phyloP scores from a whole-genome alignment of 768 basidiomycete species.

The Trametes sanguinea region DNA sequence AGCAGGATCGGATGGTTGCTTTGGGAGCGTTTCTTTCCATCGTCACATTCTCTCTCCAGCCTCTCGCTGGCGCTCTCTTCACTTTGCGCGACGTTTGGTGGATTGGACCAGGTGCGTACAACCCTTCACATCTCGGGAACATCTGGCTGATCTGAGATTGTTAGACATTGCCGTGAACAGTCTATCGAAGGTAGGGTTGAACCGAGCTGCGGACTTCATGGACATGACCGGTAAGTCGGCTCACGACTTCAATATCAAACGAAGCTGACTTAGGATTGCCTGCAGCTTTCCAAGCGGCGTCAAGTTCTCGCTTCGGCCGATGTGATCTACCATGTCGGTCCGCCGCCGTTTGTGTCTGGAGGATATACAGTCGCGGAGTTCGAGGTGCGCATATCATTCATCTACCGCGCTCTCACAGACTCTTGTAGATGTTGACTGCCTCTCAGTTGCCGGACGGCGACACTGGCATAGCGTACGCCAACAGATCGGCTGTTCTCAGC shows the following conservation, averaged over 20 bases:
- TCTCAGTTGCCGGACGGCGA: slow-evolving; percentile 40
- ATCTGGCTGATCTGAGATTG: neutral
- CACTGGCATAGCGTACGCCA: slow-evolving; percentile 52
- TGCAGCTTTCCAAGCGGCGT: slow-evolving; percentile 54
- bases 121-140: neutral
- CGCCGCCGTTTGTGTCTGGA: slow-evolving; percentile 48
- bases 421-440: neutral
- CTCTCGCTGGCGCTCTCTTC: slow-evolving; percentile 53
- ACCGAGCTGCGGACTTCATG: slow-evolving; percentile 45
- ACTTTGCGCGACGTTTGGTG: slow-evolving; percentile 49
- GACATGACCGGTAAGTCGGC: slow-evolving; percentile 47
- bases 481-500: slow-evolving; percentile 50
- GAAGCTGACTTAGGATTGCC: neutral
- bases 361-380: slow-evolving; percentile 51
- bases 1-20: slow-evolving; percentile 39
- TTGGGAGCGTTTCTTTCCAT: slow-evolving; percentile 51
- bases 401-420: neutral
- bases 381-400: slow-evolving; percentile 35
- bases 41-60: slow-evolving; percentile 50
- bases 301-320: slow-evolving; percentile 56
- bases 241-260: too few species aligned
- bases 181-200: slow-evolving; percentile 43
- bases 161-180: slow-evolving; percentile 43
- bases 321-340: slow-evolving; percentile 46
- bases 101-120: slow-evolving; percentile 41